A percentile compares a stretch with the other conserved stretches of the same genome.
phyloP scores from a whole-genome alignment of 2,329 filamentous ascomycete genomes.

The Aspergillus eucalypticola region DNA sequence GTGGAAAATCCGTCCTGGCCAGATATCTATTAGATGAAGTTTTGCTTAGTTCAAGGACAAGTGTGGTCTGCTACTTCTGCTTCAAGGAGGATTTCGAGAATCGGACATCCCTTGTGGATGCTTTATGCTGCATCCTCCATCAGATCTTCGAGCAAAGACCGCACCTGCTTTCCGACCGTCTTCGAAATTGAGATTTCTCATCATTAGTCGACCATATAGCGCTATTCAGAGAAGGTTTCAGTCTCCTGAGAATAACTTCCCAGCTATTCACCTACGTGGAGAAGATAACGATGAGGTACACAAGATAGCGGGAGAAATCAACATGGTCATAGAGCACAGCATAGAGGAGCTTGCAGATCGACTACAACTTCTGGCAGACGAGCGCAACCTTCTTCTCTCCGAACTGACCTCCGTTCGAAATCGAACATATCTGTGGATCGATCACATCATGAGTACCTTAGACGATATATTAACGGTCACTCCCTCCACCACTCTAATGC shows the following conservation, averaged over 20 bases:
- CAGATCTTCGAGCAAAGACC: conserved; percentile 38
- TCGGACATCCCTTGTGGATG: no score
- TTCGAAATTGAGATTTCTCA: conserved; percentile 39
- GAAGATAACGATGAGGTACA: conserved; percentile 20
- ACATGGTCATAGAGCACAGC: conserved; percentile 23
- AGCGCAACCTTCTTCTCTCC: conserved; percentile 20
- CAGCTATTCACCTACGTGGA: conserved; percentile 22
- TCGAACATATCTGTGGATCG: conserved; percentile 46
- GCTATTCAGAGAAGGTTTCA: conserved; percentile 20
- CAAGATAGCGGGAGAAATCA: conserved; percentile 26
- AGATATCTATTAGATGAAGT: conserved; percentile 19
- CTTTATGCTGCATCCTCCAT: conserved; percentile 40
- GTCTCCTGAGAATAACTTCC: conserved; percentile 7
- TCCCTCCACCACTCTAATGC: not conserved
- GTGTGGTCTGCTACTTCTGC: conserved; percentile 42
- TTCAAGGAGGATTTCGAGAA: conserved; percentile 36
- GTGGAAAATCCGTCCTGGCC: conserved; percentile 30
- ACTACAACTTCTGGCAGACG: conserved; percentile 10
- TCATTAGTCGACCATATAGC: conserved; percentile 28
- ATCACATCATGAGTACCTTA: conserved; percentile 37
- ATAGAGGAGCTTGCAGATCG: conserved; percentile 20
- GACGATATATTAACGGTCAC: conserved; percentile 5
- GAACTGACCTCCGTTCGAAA: conserved; percentile 32
- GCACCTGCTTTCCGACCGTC: conserved; percentile 13
- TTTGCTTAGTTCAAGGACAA: not conserved